These are phyloP conservation scores for Byssochlamys sp. DNA, from an alignment of 2,329 filamentous ascomycete genomes.

Conservation along the genomic window DNA sequence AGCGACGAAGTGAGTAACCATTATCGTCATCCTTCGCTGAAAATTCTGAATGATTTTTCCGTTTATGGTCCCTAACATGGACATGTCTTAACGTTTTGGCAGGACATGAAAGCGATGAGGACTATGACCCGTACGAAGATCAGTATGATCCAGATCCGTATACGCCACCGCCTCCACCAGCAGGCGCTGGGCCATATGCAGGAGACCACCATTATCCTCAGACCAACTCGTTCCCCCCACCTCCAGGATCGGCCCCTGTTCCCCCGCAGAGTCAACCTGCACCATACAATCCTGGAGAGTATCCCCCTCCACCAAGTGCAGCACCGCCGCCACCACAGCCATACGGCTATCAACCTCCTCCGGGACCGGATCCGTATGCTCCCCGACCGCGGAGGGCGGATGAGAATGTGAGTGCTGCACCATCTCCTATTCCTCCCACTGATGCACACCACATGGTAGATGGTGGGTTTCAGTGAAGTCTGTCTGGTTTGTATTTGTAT, in stretches of 20 bases:
- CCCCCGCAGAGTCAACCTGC: conserved; percentile 13
- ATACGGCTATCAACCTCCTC: conserved; percentile 29
- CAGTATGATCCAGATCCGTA: conserved; percentile 31
- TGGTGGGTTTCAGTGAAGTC: conserved; percentile 32
- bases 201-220: conserved; percentile 32
- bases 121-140: conserved; percentile 33
- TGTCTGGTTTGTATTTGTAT: conserved; percentile 1
- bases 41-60: too few relatives aligned
- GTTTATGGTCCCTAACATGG: neutral
- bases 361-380: conserved; percentile 31
- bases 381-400: conserved; percentile 31
- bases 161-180: conserved; percentile 24
- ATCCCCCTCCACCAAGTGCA: conserved; percentile 34
- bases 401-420: conserved; percentile 43
- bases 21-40: neutral
- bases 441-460: conserved; percentile 28
- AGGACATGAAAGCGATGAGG: conserved; percentile 22
- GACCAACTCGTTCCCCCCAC: conserved; percentile 34
- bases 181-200: conserved; percentile 18
- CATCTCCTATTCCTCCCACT: conserved; percentile 15
- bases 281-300: conserved; percentile 30
- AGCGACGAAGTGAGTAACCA: conserved; percentile 39
- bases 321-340: conserved; percentile 28
- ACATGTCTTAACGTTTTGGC: conserved; percentile 1
- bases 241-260: conserved; percentile 24